A percentile compares a stretch with the other conserved stretches of the same genome.
Conservation (phyloP, 345 rosid species). For the Gossypium rotundifolium region DNA sequence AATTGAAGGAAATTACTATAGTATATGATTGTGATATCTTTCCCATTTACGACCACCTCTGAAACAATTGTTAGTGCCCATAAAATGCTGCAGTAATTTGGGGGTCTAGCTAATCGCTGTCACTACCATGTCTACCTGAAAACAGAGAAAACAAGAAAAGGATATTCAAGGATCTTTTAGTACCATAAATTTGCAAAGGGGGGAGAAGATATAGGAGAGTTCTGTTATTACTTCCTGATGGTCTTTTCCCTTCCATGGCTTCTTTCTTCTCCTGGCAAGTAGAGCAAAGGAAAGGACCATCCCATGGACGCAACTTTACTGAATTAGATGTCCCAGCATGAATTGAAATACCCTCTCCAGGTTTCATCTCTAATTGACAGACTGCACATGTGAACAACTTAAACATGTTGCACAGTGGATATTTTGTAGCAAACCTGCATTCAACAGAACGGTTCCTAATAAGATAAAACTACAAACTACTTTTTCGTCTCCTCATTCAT, state of each 20-base stretch:
- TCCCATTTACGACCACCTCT: conserved; percentile 28
- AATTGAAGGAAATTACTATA: conserved; percentile 22
- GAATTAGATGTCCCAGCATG: conserved; percentile 62
- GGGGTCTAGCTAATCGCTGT: conserved; percentile 66
- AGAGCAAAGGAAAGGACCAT: conserved; percentile 96
- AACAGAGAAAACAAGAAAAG: conserved; percentile 10
- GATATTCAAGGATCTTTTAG: conserved; percentile 11
- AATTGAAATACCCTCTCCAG: conserved; percentile 92
- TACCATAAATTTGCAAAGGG: background rate
- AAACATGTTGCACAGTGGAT: conserved; percentile 96
- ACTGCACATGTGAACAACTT: conserved; percentile 95
- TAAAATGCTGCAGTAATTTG: conserved; percentile 13
- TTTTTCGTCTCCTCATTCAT: background rate
- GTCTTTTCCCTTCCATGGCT: conserved; percentile 96
- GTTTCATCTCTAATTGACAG: conserved; percentile 96
- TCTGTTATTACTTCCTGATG: conserved; percentile 54
- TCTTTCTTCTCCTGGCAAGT: conserved; percentile 98
- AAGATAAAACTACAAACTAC: conserved; percentile 15
- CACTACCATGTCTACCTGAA: conserved; percentile 82
- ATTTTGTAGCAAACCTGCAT: conserved; percentile 91
- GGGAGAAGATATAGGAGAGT: background rate
- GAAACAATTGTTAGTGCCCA: conserved; percentile 32
- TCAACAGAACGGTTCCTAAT: background rate
- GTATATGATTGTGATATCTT: conserved; percentile 27
- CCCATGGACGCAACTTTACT: conserved; percentile 84